Evolutionary conservation across 495 filamentous ascomycete species (phyloP).

Genomic region (Sporormia fimetaria): DNA sequence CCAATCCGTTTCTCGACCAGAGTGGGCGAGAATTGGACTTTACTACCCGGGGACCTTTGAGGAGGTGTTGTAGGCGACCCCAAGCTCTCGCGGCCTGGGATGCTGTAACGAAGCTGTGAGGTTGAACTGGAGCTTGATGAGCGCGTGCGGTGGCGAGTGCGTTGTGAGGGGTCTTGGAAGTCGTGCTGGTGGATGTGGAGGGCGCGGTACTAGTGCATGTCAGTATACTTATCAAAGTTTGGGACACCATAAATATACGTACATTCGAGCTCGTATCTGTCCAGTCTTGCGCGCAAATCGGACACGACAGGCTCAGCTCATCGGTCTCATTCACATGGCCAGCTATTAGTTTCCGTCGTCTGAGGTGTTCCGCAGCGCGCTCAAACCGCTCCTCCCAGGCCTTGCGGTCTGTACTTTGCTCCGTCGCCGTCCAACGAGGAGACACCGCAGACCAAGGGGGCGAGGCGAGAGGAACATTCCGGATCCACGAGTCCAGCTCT

Average conservation of each 20-base stretch:
- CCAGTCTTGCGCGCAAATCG: conserved; percentile 15
- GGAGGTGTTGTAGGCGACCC: no score
- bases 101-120: background rate
- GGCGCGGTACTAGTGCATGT: conserved; percentile 4
- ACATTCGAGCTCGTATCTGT: background rate
- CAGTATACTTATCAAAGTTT: background rate
- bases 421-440: no score
- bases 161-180: no score
- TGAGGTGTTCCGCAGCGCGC: no score
- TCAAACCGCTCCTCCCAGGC: conserved; percentile 9
- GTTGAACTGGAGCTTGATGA: background rate
- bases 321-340: conserved; percentile 4
- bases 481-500: no score
- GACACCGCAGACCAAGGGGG: no score
- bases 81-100: no score
- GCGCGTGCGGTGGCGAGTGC: background rate
- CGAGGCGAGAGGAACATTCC: no score
- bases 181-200: conserved; percentile 10
- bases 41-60: no score
- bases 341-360: no score
- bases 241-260: background rate
- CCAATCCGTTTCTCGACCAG: conserved; percentile 8
- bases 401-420: no score
- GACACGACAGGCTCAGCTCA: conserved; percentile 8
- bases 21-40: conserved; percentile 11